Conservation (phyloP, 1,284 basidiomycete species). For the Cryptococcus neoformans region DNA sequence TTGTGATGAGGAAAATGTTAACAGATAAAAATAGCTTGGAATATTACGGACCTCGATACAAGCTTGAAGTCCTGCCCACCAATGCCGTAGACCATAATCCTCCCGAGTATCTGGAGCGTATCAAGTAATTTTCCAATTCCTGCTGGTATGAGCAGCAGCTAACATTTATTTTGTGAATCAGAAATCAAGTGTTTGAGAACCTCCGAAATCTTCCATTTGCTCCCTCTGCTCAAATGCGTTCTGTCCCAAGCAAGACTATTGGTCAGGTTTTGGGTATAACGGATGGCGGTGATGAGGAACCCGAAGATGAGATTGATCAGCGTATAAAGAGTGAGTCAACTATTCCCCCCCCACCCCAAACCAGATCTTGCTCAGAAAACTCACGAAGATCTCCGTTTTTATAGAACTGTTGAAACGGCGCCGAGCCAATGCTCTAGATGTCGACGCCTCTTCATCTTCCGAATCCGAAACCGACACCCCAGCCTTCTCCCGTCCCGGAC, state of each 20-base stretch:
- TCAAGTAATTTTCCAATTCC: slow-evolving; percentile 58
- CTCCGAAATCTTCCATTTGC: slow-evolving; percentile 73
- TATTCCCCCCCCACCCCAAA: background rate
- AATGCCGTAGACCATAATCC: slow-evolving; percentile 95
- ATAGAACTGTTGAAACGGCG: slow-evolving; percentile 24
- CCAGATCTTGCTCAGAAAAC: background rate
- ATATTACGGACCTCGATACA: slow-evolving; percentile 95
- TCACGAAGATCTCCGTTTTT: background rate
- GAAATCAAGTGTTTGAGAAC: slow-evolving; percentile 70
- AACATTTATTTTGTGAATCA: slow-evolving; percentile 29
- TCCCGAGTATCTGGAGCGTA: slow-evolving; percentile 75
- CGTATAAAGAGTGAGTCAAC: slow-evolving; percentile 40
- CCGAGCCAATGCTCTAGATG: slow-evolving; percentile 3
- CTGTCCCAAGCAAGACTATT: slow-evolving; percentile 60
- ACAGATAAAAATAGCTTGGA: slow-evolving; percentile 59
- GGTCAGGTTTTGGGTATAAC: slow-evolving; percentile 41
- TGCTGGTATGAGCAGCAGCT: background rate
- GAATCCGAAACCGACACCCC: slow-evolving; percentile 20
- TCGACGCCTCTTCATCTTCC: background rate
- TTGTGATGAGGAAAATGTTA: background rate
- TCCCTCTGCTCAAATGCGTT: slow-evolving; percentile 84
- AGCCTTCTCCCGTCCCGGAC: slow-evolving; percentile 15
- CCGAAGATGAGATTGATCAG: slow-evolving; percentile 46
- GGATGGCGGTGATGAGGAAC: slow-evolving; percentile 41
- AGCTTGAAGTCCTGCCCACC: slow-evolving; percentile 83